Evolutionary conservation across 352 stramenopile genomes (phyloP), one percentile per base, ranked within the genome.

Genomic region (Phytophthora uliginosa): DNA sequence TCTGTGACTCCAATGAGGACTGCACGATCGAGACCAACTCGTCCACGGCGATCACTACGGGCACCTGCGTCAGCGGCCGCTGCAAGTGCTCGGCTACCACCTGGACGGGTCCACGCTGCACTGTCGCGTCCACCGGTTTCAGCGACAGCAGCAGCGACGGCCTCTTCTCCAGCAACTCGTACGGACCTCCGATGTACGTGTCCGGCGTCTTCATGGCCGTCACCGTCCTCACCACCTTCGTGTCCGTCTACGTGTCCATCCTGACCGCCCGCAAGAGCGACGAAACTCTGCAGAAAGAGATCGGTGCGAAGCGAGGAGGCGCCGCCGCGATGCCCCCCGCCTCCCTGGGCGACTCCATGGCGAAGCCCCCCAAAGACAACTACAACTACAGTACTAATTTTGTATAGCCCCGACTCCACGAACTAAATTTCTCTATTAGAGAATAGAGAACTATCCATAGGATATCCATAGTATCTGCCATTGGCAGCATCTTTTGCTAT

Each of bases 1-100:
- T 84, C 20, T 93, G 85, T 66, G 45, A 53, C 1, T 76, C 58
- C 1, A 69, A 86, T 26, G 79, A 87, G 15, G 85, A 91, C 45
- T 93, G 84, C 62, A 84, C 83, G 7, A 73, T 84, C 42, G 42
- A 60, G n/a, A 59, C 53, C 22, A 70, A 71, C 47, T 66, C 62
- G 17, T 56, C 36, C 4, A 66, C 33, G n/a, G 31, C 18, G 3
- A 47, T 81, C 24, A 63, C 22, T 13, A 86, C 79, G 2, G 76
- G 79, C 0, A 64, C 53, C 24, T 87, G 78, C 38, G 40, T 73
- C 15, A 76, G 76, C 9, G 61, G 48, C 20, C 65, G 73, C 0
- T 87, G 80, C 72, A 72, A 77, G 53, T 87, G 80, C 58, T 55
- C 59, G 1, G 51, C 55, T 3, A 47, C 42, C 1, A 71, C 70